Conservation (phyloP, 371 early-diverging fungal species). For the Mortierella sp. region DNA sequence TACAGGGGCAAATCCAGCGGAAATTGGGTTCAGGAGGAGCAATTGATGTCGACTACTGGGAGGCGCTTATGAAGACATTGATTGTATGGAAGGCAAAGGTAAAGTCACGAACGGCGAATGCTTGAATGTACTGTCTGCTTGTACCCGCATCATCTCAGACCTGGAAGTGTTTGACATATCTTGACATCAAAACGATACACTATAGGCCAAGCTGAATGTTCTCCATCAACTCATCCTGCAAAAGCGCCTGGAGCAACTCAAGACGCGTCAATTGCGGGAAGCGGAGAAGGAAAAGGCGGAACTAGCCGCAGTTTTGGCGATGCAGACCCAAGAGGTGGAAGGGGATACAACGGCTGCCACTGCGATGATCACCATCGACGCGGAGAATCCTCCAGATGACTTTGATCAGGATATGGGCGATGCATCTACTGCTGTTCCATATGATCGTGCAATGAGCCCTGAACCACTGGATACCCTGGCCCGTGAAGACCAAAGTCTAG, state of each 20-base stretch:
- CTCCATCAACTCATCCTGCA: constrained; percentile 81
- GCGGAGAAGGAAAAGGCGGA: constrained; percentile 78
- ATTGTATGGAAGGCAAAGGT: constrained; percentile 86
- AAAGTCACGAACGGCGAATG: background rate
- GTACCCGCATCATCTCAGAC: too few species aligned
- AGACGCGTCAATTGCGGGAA: constrained; percentile 68
- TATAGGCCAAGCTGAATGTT: constrained; percentile 68
- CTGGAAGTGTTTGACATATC: too few species aligned
- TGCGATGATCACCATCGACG: constrained; percentile 17
- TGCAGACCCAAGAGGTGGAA: constrained; percentile 62
- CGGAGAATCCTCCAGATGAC: constrained; percentile 60
- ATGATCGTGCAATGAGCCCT: constrained; percentile 76
- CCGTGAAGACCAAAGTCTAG: constrained; percentile 66
- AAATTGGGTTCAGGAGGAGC: constrained; percentile 78
- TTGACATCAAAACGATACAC: background rate
- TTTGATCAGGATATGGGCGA: constrained; percentile 49
- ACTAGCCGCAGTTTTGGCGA: constrained; percentile 65
- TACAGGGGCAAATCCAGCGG: constrained; percentile 77
- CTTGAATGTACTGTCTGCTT: background rate
- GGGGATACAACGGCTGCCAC: constrained; percentile 40
- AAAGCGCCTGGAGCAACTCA: constrained; percentile 78
- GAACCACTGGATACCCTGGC: constrained; percentile 60
- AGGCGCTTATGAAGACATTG: constrained; percentile 78
- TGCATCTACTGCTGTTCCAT: constrained; percentile 51
- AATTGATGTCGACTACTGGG: constrained; percentile 97